Conservation (phyloP, 2,329 filamentous ascomycete genomes). For the Scedosporium minutisporum region DNA sequence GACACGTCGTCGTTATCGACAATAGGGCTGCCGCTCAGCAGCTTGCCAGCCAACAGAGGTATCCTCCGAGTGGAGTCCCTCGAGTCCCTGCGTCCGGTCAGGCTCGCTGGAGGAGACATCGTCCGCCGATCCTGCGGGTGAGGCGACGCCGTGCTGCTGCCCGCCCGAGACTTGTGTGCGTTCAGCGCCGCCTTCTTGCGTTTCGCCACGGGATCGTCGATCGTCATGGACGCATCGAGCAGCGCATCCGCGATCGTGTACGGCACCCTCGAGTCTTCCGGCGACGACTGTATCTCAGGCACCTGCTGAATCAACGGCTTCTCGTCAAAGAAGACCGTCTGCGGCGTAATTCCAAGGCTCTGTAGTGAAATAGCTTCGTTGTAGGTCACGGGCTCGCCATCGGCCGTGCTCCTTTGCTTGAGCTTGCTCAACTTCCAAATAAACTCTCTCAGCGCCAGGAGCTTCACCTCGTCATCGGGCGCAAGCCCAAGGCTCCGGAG, state of each 20-base stretch:
- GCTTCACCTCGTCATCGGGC: slow-evolving; percentile 78
- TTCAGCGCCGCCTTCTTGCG: slow-evolving; percentile 43
- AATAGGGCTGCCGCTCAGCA: slow-evolving; percentile 2
- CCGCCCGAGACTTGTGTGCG: slow-evolving; percentile 35
- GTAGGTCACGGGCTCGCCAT: slow-evolving; percentile 21
- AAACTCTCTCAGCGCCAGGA: slow-evolving; percentile 78
- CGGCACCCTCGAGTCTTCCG: slow-evolving; percentile 30
- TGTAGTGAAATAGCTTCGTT: slow-evolving; percentile 67
- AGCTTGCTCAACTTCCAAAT: slow-evolving; percentile 78
- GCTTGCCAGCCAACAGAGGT: background rate
- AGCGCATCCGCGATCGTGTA: slow-evolving; percentile 86
- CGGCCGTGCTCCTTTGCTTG: slow-evolving; percentile 44
- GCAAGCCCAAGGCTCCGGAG: slow-evolving; percentile 75
- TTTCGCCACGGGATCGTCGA: slow-evolving; percentile 56
- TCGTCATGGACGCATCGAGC: slow-evolving; percentile 82
- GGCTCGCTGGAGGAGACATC: slow-evolving; percentile 19
- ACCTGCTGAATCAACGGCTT: slow-evolving; percentile 39
- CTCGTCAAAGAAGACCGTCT: slow-evolving; percentile 90
- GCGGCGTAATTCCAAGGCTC: slow-evolving; percentile 66
- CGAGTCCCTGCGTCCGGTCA: background rate
- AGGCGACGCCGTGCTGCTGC: slow-evolving; percentile 25
- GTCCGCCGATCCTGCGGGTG: slow-evolving; percentile 3
- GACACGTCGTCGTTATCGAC: slow-evolving; percentile 24
- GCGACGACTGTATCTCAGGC: slow-evolving; percentile 16
- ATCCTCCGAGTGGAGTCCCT: background rate